phyloP scores from a whole-genome alignment of 2,329 filamentous ascomycete genomes.

The Alternaria viburni region DNA sequence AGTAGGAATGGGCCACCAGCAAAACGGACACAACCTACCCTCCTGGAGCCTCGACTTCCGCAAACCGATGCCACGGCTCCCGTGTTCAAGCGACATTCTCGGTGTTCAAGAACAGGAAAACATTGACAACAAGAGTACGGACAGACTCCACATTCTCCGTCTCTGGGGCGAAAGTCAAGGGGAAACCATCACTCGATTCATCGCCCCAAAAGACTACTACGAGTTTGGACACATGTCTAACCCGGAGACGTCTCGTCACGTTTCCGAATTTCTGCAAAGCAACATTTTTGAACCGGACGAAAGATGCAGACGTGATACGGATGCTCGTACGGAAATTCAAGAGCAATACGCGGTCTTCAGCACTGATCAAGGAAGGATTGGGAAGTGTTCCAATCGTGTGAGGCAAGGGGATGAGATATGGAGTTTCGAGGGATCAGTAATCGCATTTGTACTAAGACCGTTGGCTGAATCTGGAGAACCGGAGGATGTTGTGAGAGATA shows the following conservation, averaged over 20 bases:
- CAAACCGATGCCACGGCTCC: neutral
- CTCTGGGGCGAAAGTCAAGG: neutral
- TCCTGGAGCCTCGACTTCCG: neutral
- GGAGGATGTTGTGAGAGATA: neutral
- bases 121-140: neutral
- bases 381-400: neutral
- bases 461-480: neutral
- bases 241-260: accelerated
- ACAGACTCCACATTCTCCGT: neutral
- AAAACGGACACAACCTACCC: neutral
- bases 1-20: neutral
- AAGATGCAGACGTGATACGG: neutral
- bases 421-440: neutral
- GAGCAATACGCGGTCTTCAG: neutral
- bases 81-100: neutral
- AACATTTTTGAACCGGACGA: neutral
- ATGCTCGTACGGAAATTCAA: neutral
- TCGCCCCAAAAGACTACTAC: neutral
- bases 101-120: neutral
- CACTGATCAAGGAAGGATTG: neutral
- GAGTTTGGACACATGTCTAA: neutral
- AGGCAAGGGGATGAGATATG: neutral
- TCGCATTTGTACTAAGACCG: neutral
- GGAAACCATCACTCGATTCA: neutral
- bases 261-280: neutral